Base-by-base conservation (phyloP, 2,329 filamentous ascomycete species). In the Neofusicoccum sp. region DNA sequence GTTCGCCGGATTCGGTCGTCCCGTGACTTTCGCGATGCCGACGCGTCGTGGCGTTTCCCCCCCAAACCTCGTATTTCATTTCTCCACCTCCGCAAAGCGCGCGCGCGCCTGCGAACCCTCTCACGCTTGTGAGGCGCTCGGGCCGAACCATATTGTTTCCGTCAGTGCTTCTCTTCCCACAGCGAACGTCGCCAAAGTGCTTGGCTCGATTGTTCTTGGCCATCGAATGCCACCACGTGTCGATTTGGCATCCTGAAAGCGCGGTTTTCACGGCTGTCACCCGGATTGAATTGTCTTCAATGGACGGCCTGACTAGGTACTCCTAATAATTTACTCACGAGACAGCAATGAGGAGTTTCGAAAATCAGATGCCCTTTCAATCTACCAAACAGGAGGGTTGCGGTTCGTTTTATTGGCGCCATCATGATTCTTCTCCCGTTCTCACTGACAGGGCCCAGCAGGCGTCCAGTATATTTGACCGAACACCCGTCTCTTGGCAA, bases 381-480 rank as follows among this genome's bases (percentile, higher is more conserved):
- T 22, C 2, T 22, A 22, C 22, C 22, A 2, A 22, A 22, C 22
- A 22, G 2, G 22, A 22, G 22, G 22, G 22, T 22, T 22, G 16
- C 37, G 36, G 41, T 43, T 43, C 37, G 12, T 7, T 48, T 28
- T 3, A 33, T 34, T 33, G 28, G n/a, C 49, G 9, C 4, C 4
- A 12, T 28, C 48, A 37, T 31, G 39, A 58, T 22, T 58, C 54
- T 28, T 22, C 29, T 8, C 5, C 5, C 28, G 11, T 6, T 12
- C 39, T 16, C 4, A 11, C 39, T 33, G 14, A 16, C 52, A 43
- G 16, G 8, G 5, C 12, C 2, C 14, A 39, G 16, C 41, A 58
- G 54, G 54, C 54, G 54, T 47, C 54, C 54, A 33, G 45, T 50
- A 58, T 45, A 36, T 47, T 58, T 58, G 41, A 58, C 54, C 33